Conservation (phyloP, 1,284 basidiomycete genomes). For the Sporisorium sorghi region DNA sequence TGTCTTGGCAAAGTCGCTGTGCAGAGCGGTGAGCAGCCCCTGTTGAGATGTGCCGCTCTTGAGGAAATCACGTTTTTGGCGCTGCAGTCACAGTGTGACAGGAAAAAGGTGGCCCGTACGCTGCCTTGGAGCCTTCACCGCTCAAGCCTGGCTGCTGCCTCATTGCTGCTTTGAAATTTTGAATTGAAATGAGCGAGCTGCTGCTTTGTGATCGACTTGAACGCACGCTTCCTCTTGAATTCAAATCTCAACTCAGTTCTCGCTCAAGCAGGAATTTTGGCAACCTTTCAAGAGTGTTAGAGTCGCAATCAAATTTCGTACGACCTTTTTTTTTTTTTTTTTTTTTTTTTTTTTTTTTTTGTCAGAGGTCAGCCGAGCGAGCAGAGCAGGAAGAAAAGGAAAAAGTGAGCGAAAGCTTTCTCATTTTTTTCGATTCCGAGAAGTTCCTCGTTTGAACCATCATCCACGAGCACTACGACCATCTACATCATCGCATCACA, state of each 20-base stretch:
- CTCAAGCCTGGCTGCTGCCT: not conserved
- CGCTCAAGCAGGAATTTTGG: not conserved
- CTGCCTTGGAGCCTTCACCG: conserved; percentile 23
- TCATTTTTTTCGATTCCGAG: conserved; percentile 11
- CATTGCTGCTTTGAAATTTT: not conserved
- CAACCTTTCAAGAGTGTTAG: not conserved
- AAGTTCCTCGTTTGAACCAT: conserved; percentile 1
- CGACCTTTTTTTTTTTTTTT: conserved; percentile 6
- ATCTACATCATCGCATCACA: conserved; percentile 1
- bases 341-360: no score
- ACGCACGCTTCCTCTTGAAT: not conserved
- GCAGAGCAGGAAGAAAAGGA: conserved; percentile 9
- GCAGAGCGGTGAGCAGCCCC: conserved; percentile 6
- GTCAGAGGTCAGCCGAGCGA: conserved; percentile 6
- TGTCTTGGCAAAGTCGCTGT: no score
- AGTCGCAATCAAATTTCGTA: conserved; percentile 5
- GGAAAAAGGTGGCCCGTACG: conserved; percentile 38
- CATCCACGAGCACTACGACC: not conserved
- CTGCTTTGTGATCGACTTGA: conserved; percentile 8
- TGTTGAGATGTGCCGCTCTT: conserved; percentile 5
- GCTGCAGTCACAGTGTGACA: no score
- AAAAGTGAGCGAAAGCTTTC: not conserved
- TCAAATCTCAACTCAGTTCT: not conserved
- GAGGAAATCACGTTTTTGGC: conserved; percentile 5
- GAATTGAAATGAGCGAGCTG: not conserved